Evolutionary conservation across 441 rosid genomes (phyloP).

Genomic region (Bocquillonia castaneifolia): DNA sequence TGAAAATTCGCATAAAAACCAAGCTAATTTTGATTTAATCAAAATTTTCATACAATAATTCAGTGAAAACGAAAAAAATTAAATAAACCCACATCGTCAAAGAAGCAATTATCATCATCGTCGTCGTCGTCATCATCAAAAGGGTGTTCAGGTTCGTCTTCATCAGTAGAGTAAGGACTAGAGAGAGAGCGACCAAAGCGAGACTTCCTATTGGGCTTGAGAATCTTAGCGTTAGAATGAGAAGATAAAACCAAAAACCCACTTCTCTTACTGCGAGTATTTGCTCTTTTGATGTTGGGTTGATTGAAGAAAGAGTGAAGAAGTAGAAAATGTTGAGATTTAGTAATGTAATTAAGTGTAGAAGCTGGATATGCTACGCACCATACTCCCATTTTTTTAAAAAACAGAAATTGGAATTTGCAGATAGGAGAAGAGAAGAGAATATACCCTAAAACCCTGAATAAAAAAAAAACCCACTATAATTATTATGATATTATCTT

Average conservation of each 20-base stretch:
- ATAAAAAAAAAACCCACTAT: too few relatives aligned
- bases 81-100: slow-evolving; percentile 45
- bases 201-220: slow-evolving; percentile 66
- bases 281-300: neutral
- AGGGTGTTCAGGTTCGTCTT: slow-evolving; percentile 32
- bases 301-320: neutral
- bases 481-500: too few relatives aligned
- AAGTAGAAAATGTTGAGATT: neutral
- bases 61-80: neutral
- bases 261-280: slow-evolving; percentile 5
- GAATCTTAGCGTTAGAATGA: slow-evolving; percentile 73
- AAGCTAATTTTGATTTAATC: too few relatives aligned
- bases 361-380: too few relatives aligned
- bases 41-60: too few relatives aligned
- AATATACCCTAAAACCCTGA: slow-evolving; percentile 43
- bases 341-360: too few relatives aligned
- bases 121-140: slow-evolving; percentile 34
- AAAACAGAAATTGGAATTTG: neutral
- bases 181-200: slow-evolving; percentile 47
- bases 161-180: slow-evolving; percentile 47
- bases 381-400: too few relatives aligned
- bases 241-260: slow-evolving; percentile 43
- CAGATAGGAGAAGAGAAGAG: slow-evolving; percentile 16
- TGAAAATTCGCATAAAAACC: neutral
- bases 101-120: slow-evolving; percentile 41